Evolutionary conservation across 2,329 filamentous ascomycete species (phyloP).

Genomic region (Amylocarpus encephaloides): DNA sequence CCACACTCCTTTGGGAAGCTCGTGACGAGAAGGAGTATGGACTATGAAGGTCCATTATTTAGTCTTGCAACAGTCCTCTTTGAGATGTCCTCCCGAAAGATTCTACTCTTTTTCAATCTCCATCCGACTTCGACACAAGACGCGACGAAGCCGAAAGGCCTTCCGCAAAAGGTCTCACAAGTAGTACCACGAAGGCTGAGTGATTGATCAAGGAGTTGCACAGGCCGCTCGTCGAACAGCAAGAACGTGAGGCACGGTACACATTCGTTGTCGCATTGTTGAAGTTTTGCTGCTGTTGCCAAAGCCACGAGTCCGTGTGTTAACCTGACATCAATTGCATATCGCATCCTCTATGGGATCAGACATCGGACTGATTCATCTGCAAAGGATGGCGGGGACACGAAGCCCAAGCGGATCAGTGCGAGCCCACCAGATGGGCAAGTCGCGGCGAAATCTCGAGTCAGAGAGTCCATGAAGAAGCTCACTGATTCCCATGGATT

Average conservation of each 20-base stretch:
- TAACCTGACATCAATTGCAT: too few species aligned
- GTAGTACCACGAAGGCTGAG: slow-evolving; percentile 36
- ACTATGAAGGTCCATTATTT: slow-evolving; percentile 47
- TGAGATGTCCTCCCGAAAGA: slow-evolving; percentile 30
- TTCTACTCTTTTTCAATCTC: slow-evolving; percentile 34
- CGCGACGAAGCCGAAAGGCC: slow-evolving; percentile 39
- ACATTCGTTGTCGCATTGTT: neutral
- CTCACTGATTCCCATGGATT: too few species aligned
- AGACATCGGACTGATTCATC: too few species aligned
- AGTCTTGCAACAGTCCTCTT: slow-evolving; percentile 41
- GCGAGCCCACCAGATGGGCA: too few species aligned
- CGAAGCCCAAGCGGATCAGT: too few species aligned
- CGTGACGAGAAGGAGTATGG: slow-evolving; percentile 43
- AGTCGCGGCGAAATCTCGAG: too few species aligned
- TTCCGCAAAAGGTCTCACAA: slow-evolving; percentile 39
- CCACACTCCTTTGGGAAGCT: slow-evolving; percentile 41
- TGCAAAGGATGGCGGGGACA: too few species aligned
- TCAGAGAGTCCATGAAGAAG: too few species aligned
- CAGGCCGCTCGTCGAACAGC: neutral
- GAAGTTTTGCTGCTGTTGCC: neutral
- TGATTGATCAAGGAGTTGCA: slow-evolving; percentile 37
- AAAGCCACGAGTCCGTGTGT: too few species aligned
- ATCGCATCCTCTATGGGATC: too few species aligned
- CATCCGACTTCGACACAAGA: slow-evolving; percentile 40
- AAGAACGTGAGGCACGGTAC: neutral